A percentile compares a stretch with the other conserved stretches of the same genome.
phyloP scores from a whole-genome alignment of 2,329 filamentous ascomycete genomes.

The Apiospora aurea region DNA sequence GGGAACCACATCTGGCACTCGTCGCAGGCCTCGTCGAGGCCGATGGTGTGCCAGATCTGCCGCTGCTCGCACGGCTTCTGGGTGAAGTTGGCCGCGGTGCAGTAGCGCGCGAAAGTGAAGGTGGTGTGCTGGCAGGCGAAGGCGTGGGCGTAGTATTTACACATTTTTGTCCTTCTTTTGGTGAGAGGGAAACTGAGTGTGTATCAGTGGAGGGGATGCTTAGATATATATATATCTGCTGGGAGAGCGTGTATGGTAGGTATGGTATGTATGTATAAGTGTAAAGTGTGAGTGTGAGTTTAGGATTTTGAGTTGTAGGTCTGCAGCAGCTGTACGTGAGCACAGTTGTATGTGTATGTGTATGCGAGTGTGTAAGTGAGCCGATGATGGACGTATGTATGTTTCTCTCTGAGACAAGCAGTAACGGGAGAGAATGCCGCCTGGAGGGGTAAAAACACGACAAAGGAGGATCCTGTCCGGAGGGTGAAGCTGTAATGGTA shows the following conservation, averaged over 20 bases:
- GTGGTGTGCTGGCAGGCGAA: slow-evolving; percentile 45
- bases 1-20: slow-evolving; percentile 43
- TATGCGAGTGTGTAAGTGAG: not conserved
- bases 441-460: not conserved
- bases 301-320: not conserved
- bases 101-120: slow-evolving; percentile 46
- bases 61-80: slow-evolving; percentile 45
- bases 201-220: not conserved
- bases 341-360: not conserved
- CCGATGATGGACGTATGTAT: not conserved
- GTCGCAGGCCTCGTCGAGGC: slow-evolving; percentile 45
- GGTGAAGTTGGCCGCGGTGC: slow-evolving; percentile 43
- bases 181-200: not conserved
- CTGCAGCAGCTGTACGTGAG: not conserved
- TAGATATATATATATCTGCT: slow-evolving; percentile 1
- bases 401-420: not conserved
- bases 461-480: not conserved
- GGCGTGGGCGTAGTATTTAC: slow-evolving; percentile 48
- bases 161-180: slow-evolving; percentile 37
- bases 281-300: not conserved
- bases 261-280: not conserved
- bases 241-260: not conserved
- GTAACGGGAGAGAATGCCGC: not conserved
- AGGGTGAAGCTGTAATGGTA: not conserved
- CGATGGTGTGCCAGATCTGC: slow-evolving; percentile 46